A percentile compares a stretch with the other conserved stretches of the same genome.
phyloP scores from a whole-genome alignment of 2,329 filamentous ascomycete genomes.

The Paracorniculantispora psalliotae region DNA sequence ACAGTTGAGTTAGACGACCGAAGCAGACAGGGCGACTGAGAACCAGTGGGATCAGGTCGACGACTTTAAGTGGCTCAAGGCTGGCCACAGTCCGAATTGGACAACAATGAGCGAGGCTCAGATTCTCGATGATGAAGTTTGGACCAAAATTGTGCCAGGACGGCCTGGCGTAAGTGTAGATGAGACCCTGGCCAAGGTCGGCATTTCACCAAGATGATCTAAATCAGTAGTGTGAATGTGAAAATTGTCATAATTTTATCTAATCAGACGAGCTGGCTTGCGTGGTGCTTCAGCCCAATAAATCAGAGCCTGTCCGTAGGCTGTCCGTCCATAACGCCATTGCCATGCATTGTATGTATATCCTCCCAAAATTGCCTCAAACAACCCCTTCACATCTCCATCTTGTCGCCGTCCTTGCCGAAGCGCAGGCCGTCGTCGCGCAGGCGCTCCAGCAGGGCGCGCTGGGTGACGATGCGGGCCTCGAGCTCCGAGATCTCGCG shows the following conservation, averaged over 20 bases:
- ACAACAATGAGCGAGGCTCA: conserved; percentile 57
- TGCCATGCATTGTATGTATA: not conserved
- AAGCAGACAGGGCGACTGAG: conserved; percentile 28
- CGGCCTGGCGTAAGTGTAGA: conserved; percentile 56
- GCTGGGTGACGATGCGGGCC: conserved; percentile 57
- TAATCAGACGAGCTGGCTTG: not conserved
- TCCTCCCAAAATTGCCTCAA: not conserved
- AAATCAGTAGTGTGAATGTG: not conserved
- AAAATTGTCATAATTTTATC: not conserved
- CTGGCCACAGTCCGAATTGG: conserved; percentile 86
- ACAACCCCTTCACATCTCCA: conserved; percentile 32
- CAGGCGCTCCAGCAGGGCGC: conserved; percentile 50
- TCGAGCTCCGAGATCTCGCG: conserved; percentile 65
- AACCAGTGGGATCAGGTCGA: conserved; percentile 90
- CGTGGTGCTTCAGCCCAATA: too few relatives aligned
- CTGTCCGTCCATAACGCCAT: not conserved
- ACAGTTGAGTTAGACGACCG: conserved; percentile 19
- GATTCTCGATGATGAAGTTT: conserved; percentile 57
- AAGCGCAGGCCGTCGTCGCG: conserved; percentile 44
- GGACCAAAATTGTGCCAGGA: conserved; percentile 64
- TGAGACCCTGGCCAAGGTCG: conserved; percentile 56
- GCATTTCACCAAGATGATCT: conserved; percentile 26
- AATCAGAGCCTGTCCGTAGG: not conserved
- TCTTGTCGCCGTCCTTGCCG: conserved; percentile 31
- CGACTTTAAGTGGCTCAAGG: conserved; percentile 96